Base-by-base conservation (phyloP, 768 basidiomycete genomes). In the Boletus rufocinnamomeus region DNA sequence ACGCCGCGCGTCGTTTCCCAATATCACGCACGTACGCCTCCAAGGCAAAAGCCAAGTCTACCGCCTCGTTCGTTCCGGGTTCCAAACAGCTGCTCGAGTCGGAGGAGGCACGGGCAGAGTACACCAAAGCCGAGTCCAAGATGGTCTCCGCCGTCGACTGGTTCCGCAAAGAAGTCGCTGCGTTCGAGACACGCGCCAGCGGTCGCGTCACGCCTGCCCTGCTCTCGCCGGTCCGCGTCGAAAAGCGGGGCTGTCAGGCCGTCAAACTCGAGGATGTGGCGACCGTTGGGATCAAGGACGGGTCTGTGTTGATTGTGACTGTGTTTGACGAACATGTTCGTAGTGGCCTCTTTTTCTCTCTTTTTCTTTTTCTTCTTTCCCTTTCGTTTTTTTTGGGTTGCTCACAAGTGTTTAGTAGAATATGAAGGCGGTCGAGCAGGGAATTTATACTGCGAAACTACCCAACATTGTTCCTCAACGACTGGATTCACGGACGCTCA, bases 251-350 rank as follows among this genome's bases (percentile, higher is more conserved):
- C 34, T 74, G 75, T 3, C 72, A 75, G 30, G 54, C 72, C 4
- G 70, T 78, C 45, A 77, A 71, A 45, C 71, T 94, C 38, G 86
- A 91, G 43, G 87, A 91, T 53, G 68, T 93, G 27, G 87, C 92
- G 1, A 92, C 91, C 0, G 82, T 94, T 21, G 91, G 92, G 9
- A 84, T 94, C 40, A 78, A 86, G 60, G 89, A 94, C 52, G 92
- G 92, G 1, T 82, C 87, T 7, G 80, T 82, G 53, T 74, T 94
- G 56, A 62, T 93, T 27, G 78, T 94, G 13, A 91, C 89, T 4
- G 77, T 91, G 32, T 93, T 91, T 65, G 88, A 93, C 54, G 88
- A 91, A 69, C 76, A 84, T 68, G 92, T 93, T 70, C 77, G 84
- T 74, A 3, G 8, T 16, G 16, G 21, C 23, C 23, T n/a, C n/a